A percentile compares a stretch with the other conserved stretches of the same genome.
Conservation (phyloP, 805 yeast species). For the Candida sanyiensis region DNA sequence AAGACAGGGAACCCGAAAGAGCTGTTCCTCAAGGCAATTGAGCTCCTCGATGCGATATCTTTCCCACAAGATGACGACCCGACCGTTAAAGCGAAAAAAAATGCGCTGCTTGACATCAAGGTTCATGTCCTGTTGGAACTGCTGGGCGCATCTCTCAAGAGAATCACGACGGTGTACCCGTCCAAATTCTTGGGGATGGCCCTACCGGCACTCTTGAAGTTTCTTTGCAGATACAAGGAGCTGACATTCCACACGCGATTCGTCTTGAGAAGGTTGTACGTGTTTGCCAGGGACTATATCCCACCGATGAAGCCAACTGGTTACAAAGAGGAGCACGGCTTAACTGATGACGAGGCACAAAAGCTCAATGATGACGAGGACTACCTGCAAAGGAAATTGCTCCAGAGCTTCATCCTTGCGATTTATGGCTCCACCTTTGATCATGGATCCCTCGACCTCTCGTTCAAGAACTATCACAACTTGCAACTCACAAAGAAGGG, state of each 20-base stretch:
- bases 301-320: conserved; percentile 40
- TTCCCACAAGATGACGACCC: background rate
- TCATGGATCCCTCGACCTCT: conserved; percentile 25
- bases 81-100: background rate
- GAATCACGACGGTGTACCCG: conserved; percentile 68
- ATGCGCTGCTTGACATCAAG: conserved; percentile 34
- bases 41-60: too few species aligned
- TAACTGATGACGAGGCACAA: conserved; percentile 32
- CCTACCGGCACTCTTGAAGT: conserved; percentile 50
- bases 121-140: conserved; percentile 66
- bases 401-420: conserved; percentile 58
- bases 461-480: conserved; percentile 24
- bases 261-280: conserved; percentile 56
- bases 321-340: conserved; percentile 27
- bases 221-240: conserved; percentile 38
- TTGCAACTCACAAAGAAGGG: conserved; percentile 16
- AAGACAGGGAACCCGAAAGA: conserved; percentile 76
- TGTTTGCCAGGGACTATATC: conserved; percentile 54
- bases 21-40: conserved; percentile 64
- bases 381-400: conserved; percentile 55
- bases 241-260: conserved; percentile 32
- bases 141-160: conserved; percentile 48
- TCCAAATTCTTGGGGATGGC: conserved; percentile 73
- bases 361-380: conserved; percentile 50
- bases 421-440: conserved; percentile 37